Percentiles rank a stretch among this genome's conserved stretches.
These are phyloP conservation scores for Akanthomyces dipterigenus DNA, from an alignment of 2,329 filamentous ascomycete species.

Conservation along the genomic window DNA sequence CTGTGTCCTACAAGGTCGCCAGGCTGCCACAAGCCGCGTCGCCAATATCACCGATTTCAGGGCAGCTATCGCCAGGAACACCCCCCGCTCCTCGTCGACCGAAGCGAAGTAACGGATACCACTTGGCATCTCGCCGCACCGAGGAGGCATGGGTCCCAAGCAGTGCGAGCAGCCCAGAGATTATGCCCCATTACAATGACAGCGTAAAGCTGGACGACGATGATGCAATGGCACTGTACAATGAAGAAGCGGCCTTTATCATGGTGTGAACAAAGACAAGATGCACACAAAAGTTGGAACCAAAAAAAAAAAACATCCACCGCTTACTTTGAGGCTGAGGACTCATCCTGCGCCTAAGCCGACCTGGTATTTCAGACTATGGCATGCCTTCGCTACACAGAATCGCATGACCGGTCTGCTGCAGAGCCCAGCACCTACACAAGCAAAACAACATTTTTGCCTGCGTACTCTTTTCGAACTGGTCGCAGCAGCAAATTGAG, in stretches of 20 bases:
- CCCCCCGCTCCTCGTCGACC: neutral
- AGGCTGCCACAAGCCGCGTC: constrained; percentile 2
- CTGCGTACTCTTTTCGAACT: neutral
- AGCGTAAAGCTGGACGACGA: constrained; percentile 1
- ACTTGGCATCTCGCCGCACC: neutral
- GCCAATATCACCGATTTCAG: neutral
- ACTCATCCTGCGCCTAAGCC: neutral
- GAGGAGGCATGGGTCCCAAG: neutral
- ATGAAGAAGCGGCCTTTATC: neutral
- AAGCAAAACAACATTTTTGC: neutral
- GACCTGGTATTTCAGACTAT: neutral
- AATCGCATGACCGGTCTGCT: neutral
- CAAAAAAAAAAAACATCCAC: neutral
- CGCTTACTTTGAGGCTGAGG: neutral
- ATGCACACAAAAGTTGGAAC: neutral
- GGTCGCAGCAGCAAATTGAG: neutral
- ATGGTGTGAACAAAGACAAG: neutral
- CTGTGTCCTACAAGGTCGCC: constrained; percentile 7
- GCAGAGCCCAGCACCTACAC: neutral
- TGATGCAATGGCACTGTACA: neutral
- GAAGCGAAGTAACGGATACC: constrained; percentile 8
- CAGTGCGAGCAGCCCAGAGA: constrained; percentile 5
- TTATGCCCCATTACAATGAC: neutral
- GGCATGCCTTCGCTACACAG: neutral
- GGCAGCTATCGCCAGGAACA: neutral